phyloP scores from a whole-genome alignment of 2,329 filamentous ascomycete species.

The Zasmidium angulare region DNA sequence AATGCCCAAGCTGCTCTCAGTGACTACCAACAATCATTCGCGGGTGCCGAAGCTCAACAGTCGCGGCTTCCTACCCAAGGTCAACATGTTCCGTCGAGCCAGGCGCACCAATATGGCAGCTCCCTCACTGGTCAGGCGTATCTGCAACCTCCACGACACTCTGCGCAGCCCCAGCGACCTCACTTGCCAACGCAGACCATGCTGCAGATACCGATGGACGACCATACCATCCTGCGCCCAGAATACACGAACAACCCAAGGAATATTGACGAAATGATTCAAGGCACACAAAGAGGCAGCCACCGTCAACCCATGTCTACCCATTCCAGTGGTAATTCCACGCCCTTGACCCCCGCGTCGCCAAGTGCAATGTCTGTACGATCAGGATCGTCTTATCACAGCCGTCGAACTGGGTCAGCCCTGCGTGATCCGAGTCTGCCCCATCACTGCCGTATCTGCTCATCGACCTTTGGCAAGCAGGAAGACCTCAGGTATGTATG shows the following conservation, averaged over 20 bases:
- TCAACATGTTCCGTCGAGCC: neutral
- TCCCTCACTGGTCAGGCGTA: neutral
- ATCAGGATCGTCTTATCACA: neutral
- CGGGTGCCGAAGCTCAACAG: neutral
- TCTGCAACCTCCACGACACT: neutral
- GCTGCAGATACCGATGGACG: neutral
- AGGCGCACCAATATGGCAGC: too few relatives aligned
- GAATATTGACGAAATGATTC: neutral
- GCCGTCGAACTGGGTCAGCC: neutral
- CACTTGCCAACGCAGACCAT: neutral
- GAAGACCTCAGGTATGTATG: conserved; percentile 3
- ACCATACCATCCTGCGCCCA: neutral
- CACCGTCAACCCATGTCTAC: neutral
- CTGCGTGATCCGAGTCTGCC: conserved; percentile 5
- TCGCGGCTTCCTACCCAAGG: neutral
- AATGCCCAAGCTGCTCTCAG: neutral
- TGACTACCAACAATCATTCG: neutral
- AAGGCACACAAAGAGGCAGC: neutral
- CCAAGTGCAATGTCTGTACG: neutral
- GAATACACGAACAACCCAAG: neutral
- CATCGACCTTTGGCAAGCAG: neutral
- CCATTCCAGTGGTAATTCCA: neutral
- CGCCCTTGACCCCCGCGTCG: neutral
- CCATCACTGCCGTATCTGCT: conserved; percentile 1
- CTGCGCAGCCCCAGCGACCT: neutral